Evolutionary conservation across 108 stramenopile species (phyloP), one percentile per base, ranked within the genome.

Genomic region (Cyclotella atomus): DNA sequence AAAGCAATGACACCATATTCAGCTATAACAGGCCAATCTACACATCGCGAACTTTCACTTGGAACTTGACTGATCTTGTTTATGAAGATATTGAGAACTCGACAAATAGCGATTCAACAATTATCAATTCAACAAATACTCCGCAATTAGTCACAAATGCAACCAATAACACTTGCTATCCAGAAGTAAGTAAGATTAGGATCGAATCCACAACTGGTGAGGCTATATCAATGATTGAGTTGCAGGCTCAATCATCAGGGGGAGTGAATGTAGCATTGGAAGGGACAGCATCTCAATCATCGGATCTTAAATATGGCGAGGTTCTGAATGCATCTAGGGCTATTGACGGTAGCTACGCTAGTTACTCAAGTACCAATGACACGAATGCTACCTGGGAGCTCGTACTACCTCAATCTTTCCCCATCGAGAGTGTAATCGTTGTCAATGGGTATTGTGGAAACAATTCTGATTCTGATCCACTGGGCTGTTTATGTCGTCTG

Each of bases 401-500:
- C 24, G 52, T 21, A 24, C 21, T 52, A 1, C 21, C 9, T 23
- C 20, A 23, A 23, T 19, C 24, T 10, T 52, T 3, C 24, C 21
- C 21, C 21, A 52, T 52, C n/a, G 21, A 52, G 10, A 52, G 5
- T 23, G 5, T 52, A 52, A 9, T 52, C 1, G 24, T 52, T 52
- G 21, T 52, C 2, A 52, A 52, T 23, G 10, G 21, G 21, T 23
- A 52, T 23, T 52, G 52, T 52, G 52, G 52, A 23, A 52, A 23
- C 12, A 52, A 10, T 23, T 4, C 47, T 4, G 12, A 41, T 41
- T 9, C n/a, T 1, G 21, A 52, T 52, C 52, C 52, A 2, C 21
- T 52, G n/a, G 52, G 52, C 20, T 52, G 52, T 23, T 52, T 52
- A 23, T 52, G 52, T 52, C 52, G 21, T 52, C 52, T 52, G 24